These are phyloP conservation scores for Geoglossum cookeanum DNA, from an alignment of 2,329 filamentous ascomycete genomes.

Conservation along the genomic window DNA sequence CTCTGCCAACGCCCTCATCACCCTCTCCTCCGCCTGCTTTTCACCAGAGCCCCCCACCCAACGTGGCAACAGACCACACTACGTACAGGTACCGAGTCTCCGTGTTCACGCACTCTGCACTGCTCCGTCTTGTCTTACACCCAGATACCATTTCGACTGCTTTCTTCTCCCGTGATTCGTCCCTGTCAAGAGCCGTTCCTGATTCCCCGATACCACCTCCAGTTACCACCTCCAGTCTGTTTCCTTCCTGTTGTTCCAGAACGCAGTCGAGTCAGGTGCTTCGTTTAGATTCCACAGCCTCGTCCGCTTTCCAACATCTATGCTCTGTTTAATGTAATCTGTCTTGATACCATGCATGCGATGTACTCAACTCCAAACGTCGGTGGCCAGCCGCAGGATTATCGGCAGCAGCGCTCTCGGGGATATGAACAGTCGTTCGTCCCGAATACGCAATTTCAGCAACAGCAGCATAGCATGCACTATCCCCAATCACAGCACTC, in stretches of 20 bases:
- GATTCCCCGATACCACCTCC: background rate
- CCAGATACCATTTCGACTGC: background rate
- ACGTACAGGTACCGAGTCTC: background rate
- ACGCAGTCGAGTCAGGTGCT: conserved; percentile 1
- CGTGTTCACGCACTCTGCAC: background rate
- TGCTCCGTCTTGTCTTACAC: background rate
- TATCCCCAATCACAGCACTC: conserved; percentile 5
- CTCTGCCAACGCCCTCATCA: background rate
- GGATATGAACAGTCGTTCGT: background rate
- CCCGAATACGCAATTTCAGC: background rate
- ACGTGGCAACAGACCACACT: background rate
- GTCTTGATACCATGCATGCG: background rate
- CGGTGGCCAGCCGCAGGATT: conserved; percentile 3
- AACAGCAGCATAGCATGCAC: conserved; percentile 9
- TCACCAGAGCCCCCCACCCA: no score
- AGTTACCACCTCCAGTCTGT: background rate
- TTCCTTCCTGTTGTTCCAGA: background rate
- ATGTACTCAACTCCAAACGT: background rate
- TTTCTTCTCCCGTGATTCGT: background rate
- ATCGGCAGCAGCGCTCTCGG: conserved; percentile 4
- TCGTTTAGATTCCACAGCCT: background rate
- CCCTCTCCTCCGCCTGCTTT: background rate
- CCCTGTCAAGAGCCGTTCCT: background rate
- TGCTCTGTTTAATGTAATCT: background rate
- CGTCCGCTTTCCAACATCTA: background rate